A percentile compares a stretch with the other conserved stretches of the same genome.
Evolutionary conservation across 106 monocot species (phyloP).

Genomic region (Dactylorhiza incarnata): DNA sequence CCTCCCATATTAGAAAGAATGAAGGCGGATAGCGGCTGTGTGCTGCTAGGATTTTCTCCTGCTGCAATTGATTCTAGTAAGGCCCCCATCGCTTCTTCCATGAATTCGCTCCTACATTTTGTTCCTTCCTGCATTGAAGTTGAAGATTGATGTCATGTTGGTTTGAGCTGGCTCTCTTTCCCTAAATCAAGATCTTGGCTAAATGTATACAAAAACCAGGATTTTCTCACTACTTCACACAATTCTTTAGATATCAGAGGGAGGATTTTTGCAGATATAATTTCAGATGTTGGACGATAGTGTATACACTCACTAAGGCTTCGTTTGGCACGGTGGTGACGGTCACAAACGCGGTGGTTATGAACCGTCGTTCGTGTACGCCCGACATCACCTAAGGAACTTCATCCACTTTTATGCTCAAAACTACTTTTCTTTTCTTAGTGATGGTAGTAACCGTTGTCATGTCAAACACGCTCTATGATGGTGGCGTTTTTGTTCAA

Average conservation of each 20-base stretch:
- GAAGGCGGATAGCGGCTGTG: conserved; percentile 49
- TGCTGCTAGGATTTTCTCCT: conserved; percentile 38
- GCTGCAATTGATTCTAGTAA: conserved; percentile 54
- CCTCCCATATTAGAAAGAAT: conserved; percentile 93
- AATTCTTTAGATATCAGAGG: not conserved
- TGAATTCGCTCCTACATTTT: conserved; percentile 52
- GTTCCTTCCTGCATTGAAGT: conserved; percentile 45
- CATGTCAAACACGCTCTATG: too few relatives aligned
- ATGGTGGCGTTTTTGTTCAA: not conserved
- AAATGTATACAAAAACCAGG: not conserved
- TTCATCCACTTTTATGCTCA: too few relatives aligned
- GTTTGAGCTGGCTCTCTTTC: not conserved
- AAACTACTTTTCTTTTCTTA: too few relatives aligned
- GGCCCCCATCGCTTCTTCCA: conserved; percentile 71
- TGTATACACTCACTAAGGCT: not conserved
- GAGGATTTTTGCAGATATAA: not conserved
- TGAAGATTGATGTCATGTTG: not conserved
- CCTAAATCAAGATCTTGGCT: not conserved
- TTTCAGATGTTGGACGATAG: not conserved
- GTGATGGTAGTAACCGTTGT: too few relatives aligned
- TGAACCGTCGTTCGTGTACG: too few relatives aligned
- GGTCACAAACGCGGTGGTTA: too few relatives aligned
- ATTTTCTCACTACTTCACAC: not conserved
- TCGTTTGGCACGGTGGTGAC: too few relatives aligned
- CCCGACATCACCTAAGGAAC: too few relatives aligned